A percentile compares a stretch with the other conserved stretches of the same genome.
Evolutionary conservation across 2,329 filamentous ascomycete genomes (phyloP).

Genomic region (Diaporthe longicolla): DNA sequence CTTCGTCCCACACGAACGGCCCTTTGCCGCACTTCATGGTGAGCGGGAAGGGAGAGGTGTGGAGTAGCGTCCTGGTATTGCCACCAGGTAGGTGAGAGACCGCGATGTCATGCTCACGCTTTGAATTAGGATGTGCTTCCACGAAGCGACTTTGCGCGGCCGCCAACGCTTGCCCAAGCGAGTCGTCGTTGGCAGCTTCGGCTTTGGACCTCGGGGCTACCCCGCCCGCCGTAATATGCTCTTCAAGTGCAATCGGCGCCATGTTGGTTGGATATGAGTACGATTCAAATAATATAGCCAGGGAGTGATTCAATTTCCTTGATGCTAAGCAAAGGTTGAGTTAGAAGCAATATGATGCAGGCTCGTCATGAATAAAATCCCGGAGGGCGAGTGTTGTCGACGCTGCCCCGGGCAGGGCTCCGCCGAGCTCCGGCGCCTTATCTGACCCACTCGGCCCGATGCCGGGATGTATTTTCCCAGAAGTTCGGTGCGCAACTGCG

Average conservation of each 20-base stretch:
- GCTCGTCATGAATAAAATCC: neutral
- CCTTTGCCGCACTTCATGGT: constrained; percentile 55
- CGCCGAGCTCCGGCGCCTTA: constrained; percentile 16
- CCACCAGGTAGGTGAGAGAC: constrained; percentile 47
- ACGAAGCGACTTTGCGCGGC: constrained; percentile 13
- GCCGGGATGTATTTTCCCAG: neutral
- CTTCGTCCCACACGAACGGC: constrained; percentile 56
- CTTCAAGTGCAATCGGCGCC: constrained; percentile 8
- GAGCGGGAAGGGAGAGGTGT: constrained; percentile 61
- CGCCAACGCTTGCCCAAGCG: neutral
- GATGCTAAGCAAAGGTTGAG: neutral
- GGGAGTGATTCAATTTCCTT: no score
- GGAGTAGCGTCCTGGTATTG: constrained; percentile 49
- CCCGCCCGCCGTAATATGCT: neutral
- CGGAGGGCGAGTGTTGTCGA: neutral
- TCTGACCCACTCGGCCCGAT: constrained; percentile 32
- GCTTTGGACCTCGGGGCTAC: neutral
- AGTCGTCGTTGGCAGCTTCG: neutral
- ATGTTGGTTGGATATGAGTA: neutral
- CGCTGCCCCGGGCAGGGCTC: neutral
- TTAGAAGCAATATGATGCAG: neutral
- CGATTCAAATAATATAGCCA: no score
- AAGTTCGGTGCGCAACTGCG: neutral
- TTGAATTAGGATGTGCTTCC: neutral
- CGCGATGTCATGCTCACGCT: constrained; percentile 12